Evolutionary conservation across 768 basidiomycete species (phyloP).

Genomic region (Lactifluus echinatus): DNA sequence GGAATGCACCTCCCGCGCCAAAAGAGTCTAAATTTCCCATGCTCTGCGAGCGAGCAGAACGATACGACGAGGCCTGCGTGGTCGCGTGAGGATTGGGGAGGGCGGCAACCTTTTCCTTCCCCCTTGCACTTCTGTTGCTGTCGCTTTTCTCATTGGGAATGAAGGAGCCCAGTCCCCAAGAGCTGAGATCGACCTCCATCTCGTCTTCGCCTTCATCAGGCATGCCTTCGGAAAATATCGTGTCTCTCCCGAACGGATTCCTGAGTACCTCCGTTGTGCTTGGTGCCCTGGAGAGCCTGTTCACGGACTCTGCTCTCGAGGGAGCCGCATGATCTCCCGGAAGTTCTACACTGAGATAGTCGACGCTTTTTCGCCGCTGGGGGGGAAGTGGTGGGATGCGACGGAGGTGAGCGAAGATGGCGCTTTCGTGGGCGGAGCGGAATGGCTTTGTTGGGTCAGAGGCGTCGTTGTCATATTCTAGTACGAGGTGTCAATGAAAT

Average conservation of each 20-base stretch:
- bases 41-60: slow-evolving; percentile 49
- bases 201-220: slow-evolving; percentile 45
- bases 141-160: slow-evolving; percentile 57
- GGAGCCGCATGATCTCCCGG: slow-evolving; percentile 46
- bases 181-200: slow-evolving; percentile 70
- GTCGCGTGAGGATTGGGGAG: slow-evolving; percentile 40
- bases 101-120: slow-evolving; percentile 30
- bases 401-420: slow-evolving; percentile 75
- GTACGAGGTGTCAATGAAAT: background rate
- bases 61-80: slow-evolving; percentile 12
- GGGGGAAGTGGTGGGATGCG: slow-evolving; percentile 43
- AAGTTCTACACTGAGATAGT: slow-evolving; percentile 59
- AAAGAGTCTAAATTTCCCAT: slow-evolving; percentile 52
- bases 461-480: slow-evolving; percentile 88
- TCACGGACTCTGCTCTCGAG: slow-evolving; percentile 33
- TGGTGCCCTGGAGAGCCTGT: slow-evolving; percentile 42
- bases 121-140: slow-evolving; percentile 29
- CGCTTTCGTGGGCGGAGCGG: slow-evolving; percentile 71
- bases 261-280: slow-evolving; percentile 54
- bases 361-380: slow-evolving; percentile 42
- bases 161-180: slow-evolving; percentile 78
- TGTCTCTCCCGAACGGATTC: slow-evolving; percentile 69
- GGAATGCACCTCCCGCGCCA: slow-evolving; percentile 38
- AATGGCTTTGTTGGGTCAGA: slow-evolving; percentile 52
- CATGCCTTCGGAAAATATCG: slow-evolving; percentile 42